Evolutionary conservation across 108 stramenopile genomes (phyloP).

Genomic region (Cyclotella cryptica): DNA sequence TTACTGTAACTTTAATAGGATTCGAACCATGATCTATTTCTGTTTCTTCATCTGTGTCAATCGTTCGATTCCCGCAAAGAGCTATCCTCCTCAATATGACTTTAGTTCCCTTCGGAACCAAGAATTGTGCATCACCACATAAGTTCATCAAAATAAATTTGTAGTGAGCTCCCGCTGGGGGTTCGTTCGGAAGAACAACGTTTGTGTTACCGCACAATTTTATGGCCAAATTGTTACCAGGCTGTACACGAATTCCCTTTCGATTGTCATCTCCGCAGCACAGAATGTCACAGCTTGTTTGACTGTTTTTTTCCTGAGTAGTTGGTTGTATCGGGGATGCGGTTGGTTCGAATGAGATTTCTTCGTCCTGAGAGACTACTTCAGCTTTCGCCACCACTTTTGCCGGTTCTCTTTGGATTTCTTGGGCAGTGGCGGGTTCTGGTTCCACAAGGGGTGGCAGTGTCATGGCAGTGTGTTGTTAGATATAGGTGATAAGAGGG

Average conservation of each 20-base stretch:
- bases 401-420: conserved; percentile 1
- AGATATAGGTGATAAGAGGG: too few species aligned
- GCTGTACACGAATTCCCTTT: conserved; percentile 6
- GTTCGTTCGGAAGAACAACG: neutral
- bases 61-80: neutral
- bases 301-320: neutral
- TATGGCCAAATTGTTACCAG: conserved; percentile 3
- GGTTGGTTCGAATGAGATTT: neutral
- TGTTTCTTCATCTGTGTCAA: neutral
- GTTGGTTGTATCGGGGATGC: neutral
- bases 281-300: neutral
- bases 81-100: conserved; percentile 7
- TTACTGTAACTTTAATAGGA: conserved; percentile 5
- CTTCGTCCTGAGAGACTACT: neutral
- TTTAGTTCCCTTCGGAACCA: neutral
- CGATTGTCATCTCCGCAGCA: conserved; percentile 8
- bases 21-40: neutral
- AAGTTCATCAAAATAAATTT: conserved; percentile 13
- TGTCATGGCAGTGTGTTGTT: too few species aligned
- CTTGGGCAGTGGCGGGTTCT: neutral
- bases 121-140: conserved; percentile 6
- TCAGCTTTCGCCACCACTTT: conserved; percentile 4
- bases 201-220: conserved; percentile 11
- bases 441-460: too few species aligned
- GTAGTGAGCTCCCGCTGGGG: neutral